Base-by-base conservation (phyloP, 768 basidiomycete genomes). In the Boletus insuetus region DNA sequence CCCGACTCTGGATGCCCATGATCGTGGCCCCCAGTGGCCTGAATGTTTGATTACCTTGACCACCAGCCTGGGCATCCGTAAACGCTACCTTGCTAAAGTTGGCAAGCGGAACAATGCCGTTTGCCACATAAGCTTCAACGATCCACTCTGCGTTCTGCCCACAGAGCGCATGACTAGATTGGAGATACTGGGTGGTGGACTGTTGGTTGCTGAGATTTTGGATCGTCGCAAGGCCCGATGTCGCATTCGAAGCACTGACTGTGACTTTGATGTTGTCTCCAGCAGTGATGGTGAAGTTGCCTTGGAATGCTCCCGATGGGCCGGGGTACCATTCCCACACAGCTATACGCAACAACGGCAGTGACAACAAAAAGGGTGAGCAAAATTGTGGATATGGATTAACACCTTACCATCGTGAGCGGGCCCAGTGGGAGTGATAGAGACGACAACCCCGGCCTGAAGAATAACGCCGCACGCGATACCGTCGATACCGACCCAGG, bases 11-110 rank as follows among this genome's bases (percentile, higher is more conserved):
- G 1, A 51, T 24, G n/a, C 20, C 13, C 4, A 31, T 0, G 14
- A 49, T 20, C 14, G 12, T 11, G 29, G 39, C 29, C 0, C 19
- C 39, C 1, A 13, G 11, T 4, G 39, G n/a, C 4, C 24, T 19
- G 41, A 22, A 26, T 5, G 0, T 12, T 7, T 26, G 26, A 26
- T 26, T 26, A 26, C 16, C 34, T 2, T 16, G 12, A 29, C 58
- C 58, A 9, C 17, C 29, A 16, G 60, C 59, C 31, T 14, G 3
- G 24, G 54, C 38, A 19, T 34, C 46, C 17, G 43, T 57, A 19
- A 61, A 61, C 7, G 38, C 50, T 6, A 61, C 55, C 12, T 7
- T 38, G 12, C 26, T 9, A n/a, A 61, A 61, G 48, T 57, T 19
- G 29, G 40, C 44, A 26, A 61, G 37, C 0, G 54, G 48, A 16